Conservation (phyloP, 2,329 filamentous ascomycete species). For the Ceratocystis papillata region DNA sequence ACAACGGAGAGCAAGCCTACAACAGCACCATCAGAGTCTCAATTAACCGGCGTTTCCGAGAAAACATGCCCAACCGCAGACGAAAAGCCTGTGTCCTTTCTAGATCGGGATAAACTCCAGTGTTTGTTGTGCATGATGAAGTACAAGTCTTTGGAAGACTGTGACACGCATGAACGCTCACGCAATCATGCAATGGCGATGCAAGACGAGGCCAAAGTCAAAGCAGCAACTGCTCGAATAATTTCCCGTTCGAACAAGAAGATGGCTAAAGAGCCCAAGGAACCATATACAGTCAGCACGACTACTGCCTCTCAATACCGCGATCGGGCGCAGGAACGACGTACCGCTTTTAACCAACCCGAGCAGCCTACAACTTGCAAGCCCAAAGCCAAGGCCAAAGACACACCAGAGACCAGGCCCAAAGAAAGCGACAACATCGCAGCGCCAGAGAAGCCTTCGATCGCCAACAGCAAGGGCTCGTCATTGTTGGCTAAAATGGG, state of each 20-base stretch:
- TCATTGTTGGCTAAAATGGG: slow-evolving; percentile 63
- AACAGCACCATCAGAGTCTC: neutral
- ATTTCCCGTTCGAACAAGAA: slow-evolving; percentile 30
- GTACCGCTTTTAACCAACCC: slow-evolving; percentile 51
- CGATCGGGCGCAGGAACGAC: slow-evolving; percentile 57
- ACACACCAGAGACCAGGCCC: slow-evolving; percentile 29
- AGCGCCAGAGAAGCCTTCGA: slow-evolving; percentile 14
- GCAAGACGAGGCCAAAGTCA: slow-evolving; percentile 37
- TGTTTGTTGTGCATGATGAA: slow-evolving; percentile 40
- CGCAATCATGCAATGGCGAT: slow-evolving; percentile 36
- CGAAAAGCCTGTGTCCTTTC: slow-evolving; percentile 39
- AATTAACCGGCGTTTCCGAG: neutral
- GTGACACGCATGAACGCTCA: slow-evolving; percentile 36
- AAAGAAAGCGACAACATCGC: slow-evolving; percentile 26
- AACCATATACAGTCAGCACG: slow-evolving; percentile 24
- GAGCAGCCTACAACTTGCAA: slow-evolving; percentile 37
- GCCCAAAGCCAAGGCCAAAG: slow-evolving; percentile 24
- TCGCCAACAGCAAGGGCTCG: slow-evolving; percentile 47
- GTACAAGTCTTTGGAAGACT: slow-evolving; percentile 37
- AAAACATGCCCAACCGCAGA: slow-evolving; percentile 16
- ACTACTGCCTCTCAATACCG: slow-evolving; percentile 38
- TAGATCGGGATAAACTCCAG: slow-evolving; percentile 43
- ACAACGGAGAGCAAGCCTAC: slow-evolving; percentile 11
- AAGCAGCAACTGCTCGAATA: slow-evolving; percentile 38
- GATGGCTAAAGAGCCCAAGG: slow-evolving; percentile 27